phyloP scores from a whole-genome alignment of 495 filamentous ascomycete species.

The Trichoderma reesei region DNA sequence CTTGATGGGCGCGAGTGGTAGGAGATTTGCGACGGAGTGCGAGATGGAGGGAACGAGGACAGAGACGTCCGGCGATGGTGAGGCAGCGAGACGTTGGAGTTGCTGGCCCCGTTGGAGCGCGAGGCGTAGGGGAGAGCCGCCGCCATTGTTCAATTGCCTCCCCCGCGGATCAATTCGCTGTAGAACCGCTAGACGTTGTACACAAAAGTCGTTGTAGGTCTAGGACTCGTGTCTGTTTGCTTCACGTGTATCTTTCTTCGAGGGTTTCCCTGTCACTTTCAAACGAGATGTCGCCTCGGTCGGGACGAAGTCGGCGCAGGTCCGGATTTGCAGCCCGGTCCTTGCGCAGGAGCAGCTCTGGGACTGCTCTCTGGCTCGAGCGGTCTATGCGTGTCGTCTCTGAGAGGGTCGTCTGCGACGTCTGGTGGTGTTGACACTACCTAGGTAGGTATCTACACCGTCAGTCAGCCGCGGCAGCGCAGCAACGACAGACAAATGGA shows the following conservation, averaged over 20 bases:
- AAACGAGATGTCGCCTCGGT: background rate
- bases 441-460: background rate
- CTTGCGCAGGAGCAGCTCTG: background rate
- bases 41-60: slow-evolving; percentile 49
- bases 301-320: background rate
- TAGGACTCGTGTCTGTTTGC: background rate
- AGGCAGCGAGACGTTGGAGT: slow-evolving; percentile 13
- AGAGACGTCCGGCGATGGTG: slow-evolving; percentile 40
- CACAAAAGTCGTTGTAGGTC: background rate
- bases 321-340: background rate
- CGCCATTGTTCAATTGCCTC: slow-evolving; percentile 11
- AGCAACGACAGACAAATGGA: slow-evolving; percentile 10
- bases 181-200: background rate
- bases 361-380: slow-evolving; percentile 4
- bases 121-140: slow-evolving; percentile 12
- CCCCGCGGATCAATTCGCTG: background rate
- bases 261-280: background rate
- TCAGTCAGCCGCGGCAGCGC: background rate
- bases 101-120: slow-evolving; percentile 11
- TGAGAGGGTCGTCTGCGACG: background rate
- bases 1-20: slow-evolving; percentile 36
- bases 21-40: slow-evolving; percentile 44
- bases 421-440: slow-evolving; percentile 8
- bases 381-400: background rate
- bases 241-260: background rate